These are phyloP conservation scores for Aspergillus neoniger DNA, from an alignment of 2,329 filamentous ascomycete genomes.

Conservation along the genomic window DNA sequence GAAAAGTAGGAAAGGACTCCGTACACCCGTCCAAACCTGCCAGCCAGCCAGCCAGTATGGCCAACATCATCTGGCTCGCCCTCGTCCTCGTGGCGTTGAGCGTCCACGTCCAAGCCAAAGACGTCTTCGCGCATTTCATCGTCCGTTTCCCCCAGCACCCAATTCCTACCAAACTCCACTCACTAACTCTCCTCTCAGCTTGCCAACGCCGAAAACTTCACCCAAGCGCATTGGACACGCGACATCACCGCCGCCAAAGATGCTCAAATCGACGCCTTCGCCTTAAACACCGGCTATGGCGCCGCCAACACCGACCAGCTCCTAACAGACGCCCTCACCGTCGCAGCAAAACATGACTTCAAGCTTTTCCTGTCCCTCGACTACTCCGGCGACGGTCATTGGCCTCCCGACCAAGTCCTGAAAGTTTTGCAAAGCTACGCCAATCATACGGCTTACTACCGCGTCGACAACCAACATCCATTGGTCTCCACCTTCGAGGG, in stretches of 20 bases:
- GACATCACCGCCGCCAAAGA: constrained; percentile 41
- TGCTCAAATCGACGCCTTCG: constrained; percentile 46
- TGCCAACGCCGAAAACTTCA: constrained; percentile 27
- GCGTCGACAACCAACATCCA: constrained; percentile 27
- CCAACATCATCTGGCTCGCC: neutral
- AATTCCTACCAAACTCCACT: neutral
- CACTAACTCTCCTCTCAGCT: constrained; percentile 22
- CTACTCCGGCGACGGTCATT: constrained; percentile 36
- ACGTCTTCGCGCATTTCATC: constrained; percentile 40
- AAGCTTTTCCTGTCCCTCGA: constrained; percentile 43
- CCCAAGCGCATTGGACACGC: constrained; percentile 28
- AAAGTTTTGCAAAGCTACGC: constrained; percentile 30
- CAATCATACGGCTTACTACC: constrained; percentile 29
- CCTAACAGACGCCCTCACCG: constrained; percentile 27
- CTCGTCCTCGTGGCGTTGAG: constrained; percentile 2
- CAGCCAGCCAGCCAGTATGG: neutral
- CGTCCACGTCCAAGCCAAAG: constrained; percentile 21
- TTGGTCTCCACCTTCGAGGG: constrained; percentile 52
- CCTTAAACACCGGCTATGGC: constrained; percentile 40
- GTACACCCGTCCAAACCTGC: neutral
- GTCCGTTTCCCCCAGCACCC: constrained; percentile 13
- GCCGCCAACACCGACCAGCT: constrained; percentile 25
- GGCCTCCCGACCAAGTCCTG: constrained; percentile 31
- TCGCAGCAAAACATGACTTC: constrained; percentile 31
- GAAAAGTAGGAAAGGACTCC: neutral